Evolutionary conservation across 352 stramenopile species (phyloP), one percentile per base, ranked within the genome.

Genomic region (Globisporangium rhizosaccharum): DNA sequence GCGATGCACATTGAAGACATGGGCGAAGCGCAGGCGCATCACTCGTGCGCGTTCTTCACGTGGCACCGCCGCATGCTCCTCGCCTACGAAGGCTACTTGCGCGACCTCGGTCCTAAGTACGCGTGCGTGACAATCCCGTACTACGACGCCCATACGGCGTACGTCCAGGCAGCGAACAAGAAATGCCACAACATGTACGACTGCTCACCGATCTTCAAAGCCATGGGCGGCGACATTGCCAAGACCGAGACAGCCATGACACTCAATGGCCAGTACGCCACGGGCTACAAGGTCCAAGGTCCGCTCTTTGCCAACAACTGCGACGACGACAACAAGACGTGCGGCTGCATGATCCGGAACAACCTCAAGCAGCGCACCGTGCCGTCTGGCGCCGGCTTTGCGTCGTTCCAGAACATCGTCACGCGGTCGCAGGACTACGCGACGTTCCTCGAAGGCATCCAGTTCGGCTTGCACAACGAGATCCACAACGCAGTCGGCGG

Each of bases 81-180:
- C 11, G 82, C 68, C 11, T 88, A 78, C 62, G 82, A 92, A 54
- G 73, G 65, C 10, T 85, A 86, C 42, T 49, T 92, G 48, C 82
- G 82, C n/a, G 69, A 73, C 51, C 61, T 88, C 23, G 72, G 68
- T 52, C 53, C 70, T 23, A 71, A 77, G 51, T 92, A 77, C 50
- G 73, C 70, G 7, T 92, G 82, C 51, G 46, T 92, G 25, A 90
- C 82, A 18, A 41, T 92, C 20, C 82, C 80, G n/a, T 92, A 86
- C 77, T 92, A 85, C 56, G 82, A 92, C 59, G 73, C 87, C 26
- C 75, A 86, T 65, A 82, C 76, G 57, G 79, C 75, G 20, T 89
- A 86, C 68, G 59, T 75, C 6, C 67, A 78, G 28, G 54, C 67
- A 0, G 73, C 73, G 9, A 80, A 66, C 36, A 68, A 68, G 2